Evolutionary conservation across 306 rosid genomes (phyloP), one percentile per base, ranked within the genome.

Genomic region (Benincasa hispida): DNA sequence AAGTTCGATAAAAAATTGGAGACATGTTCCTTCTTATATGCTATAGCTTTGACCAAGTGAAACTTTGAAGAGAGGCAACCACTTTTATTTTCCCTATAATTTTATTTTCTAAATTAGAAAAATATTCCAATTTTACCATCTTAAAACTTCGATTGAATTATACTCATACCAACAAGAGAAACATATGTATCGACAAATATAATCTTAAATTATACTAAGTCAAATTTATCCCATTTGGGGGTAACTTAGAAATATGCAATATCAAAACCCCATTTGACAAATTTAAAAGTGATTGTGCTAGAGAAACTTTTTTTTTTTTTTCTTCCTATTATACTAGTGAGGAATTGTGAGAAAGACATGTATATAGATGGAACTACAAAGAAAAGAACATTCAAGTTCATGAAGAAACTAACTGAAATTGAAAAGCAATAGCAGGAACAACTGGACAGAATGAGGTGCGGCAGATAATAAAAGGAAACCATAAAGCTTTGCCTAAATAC

Each of bases 401-500:
- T 34, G 66, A 74, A 55, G 35, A 56, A 54, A 75, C 63, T 35
- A 22, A 42, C 66, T 55, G 78, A 39, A 75, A 51, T 72, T 51
- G n/a, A 48, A 72, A 72, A 61, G 42, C 25, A 72, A 72, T 28
- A 22, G 50, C 63, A 75, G 34, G 56, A 51, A 53, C 61, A 74
- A 73, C 12, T 53, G 48, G 32, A 50, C n/a, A 72, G 32, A 74
- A 54, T 53, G 21, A 54, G 77, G 21, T 22, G 17, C 75, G 19
- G 15, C 61, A 50, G 55, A 41, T 45, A 24, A 82, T 45, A 42
- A 82, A 83, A 77, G 85, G 67, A 84, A 79, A 85, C 76, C 77
- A 84, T 81, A 72, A 86, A 79, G 82, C 57, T 86, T 79, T 82
- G 76, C 93, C 96, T 85, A 87, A 78, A 47, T 90, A 87, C 91